Base-by-base conservation (phyloP, 495 filamentous ascomycete genomes). In the Penicillium parvum region DNA sequence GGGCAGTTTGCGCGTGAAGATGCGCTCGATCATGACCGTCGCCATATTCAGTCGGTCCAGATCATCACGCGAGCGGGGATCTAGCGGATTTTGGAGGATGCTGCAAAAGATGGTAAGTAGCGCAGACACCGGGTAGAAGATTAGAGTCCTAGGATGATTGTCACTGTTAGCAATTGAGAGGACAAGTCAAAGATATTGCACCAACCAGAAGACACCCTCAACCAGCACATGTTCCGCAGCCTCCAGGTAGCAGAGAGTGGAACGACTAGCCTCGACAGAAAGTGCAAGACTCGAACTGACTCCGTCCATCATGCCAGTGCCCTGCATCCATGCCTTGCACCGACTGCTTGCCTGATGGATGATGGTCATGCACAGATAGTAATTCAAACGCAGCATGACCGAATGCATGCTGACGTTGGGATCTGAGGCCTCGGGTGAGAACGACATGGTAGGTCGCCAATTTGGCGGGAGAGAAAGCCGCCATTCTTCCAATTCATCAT, bases 101-200 rank as follows among this genome's bases (percentile, higher is more conserved):
- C 65, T 72, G 59, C 68, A 76, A 40, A 77, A 77, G 20, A 77
- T 65, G 10, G 61, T 60, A 21, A 74, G 57, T 15, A 75, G 56
- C 19, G 73, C 73, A 14, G 73, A 72, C 47, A 76, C 72, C 25
- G 73, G 74, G 41, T 77, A 77, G 52, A 75, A 75, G 11, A 76
- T 61, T 0, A 75, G 45, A 8, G 63, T 65, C 66, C 71, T 75
- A 32, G 3, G 25, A 30, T 2, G 4, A 12, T 15, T n/a, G 3
- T 14, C 6, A 22, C n/a, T n/a, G 17, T 50, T 40, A 52, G 37
- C 15, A 14, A 21, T 32, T 1, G 14, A 41, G 7, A 25, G 14
- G n/a, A 7, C 19, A 9, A 32, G 11, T 11, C 5, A 3, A 29
- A 10, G 12, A 19, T 12, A 34, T 11, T 23, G 12, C 5, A 47